phyloP scores from a whole-genome alignment of 306 rosid species.

The Vigna hirtella region DNA sequence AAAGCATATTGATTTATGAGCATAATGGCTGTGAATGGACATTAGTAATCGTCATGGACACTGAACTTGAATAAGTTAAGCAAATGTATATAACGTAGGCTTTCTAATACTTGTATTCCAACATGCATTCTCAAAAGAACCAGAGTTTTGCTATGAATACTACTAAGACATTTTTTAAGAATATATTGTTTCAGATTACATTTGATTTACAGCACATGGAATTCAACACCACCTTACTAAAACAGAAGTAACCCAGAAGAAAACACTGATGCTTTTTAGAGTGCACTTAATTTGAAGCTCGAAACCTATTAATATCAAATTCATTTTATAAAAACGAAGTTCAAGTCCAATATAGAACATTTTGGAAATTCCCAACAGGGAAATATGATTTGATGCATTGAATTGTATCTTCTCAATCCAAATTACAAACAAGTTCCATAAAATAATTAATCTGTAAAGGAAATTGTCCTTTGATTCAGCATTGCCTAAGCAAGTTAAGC shows the following conservation, averaged over 20 bases:
- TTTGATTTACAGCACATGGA: neutral
- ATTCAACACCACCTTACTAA: neutral
- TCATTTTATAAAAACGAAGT: neutral
- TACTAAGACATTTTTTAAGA: neutral
- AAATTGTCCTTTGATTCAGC: neutral
- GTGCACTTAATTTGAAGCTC: neutral
- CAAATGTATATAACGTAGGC: neutral
- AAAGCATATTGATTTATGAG: constrained; percentile 10
- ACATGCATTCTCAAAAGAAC: constrained; percentile 18
- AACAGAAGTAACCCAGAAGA: neutral
- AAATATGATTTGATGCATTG: constrained; percentile 16
- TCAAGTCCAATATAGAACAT: neutral
- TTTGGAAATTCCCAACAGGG: neutral
- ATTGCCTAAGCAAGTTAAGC: neutral
- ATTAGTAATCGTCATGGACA: neutral
- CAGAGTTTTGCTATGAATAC: neutral
- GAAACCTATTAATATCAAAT: neutral
- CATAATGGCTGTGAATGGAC: neutral
- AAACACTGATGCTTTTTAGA: neutral
- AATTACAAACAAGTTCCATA: neutral
- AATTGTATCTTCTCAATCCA: neutral
- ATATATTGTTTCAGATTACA: neutral
- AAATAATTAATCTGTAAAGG: neutral
- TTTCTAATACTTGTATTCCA: neutral
- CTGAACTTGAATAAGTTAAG: neutral